phyloP scores from a whole-genome alignment of 371 early-diverging fungal species.

The Zychaea mexicana region DNA sequence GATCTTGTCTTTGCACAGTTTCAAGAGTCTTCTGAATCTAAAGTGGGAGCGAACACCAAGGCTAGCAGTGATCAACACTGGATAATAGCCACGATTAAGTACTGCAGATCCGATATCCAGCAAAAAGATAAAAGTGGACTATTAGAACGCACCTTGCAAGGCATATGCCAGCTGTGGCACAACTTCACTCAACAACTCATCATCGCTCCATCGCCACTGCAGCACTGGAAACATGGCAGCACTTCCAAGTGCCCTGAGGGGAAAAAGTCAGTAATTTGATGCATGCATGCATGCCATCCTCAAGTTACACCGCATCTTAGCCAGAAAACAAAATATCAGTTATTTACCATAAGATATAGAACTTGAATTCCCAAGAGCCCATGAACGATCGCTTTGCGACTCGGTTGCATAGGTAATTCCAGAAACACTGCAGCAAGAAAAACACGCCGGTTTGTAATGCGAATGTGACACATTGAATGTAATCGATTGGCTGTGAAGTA shows the following conservation, averaged over 20 bases:
- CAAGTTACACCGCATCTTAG: too few relatives aligned
- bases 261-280: background rate
- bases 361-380: slow-evolving; percentile 36
- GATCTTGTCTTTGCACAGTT: background rate
- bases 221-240: slow-evolving; percentile 46
- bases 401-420: slow-evolving; percentile 33
- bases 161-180: slow-evolving; percentile 49
- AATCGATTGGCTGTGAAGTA: slow-evolving; percentile 26
- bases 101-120: too few relatives aligned
- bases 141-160: slow-evolving; percentile 27
- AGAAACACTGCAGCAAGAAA: slow-evolving; percentile 36
- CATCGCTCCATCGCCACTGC: slow-evolving; percentile 41
- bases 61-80: slow-evolving; percentile 34
- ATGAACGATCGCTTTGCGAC: slow-evolving; percentile 35
- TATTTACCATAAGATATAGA: slow-evolving; percentile 41
- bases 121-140: too few relatives aligned
- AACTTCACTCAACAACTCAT: slow-evolving; percentile 30
- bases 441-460: slow-evolving; percentile 28
- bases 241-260: slow-evolving; percentile 39
- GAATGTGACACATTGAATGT: slow-evolving; percentile 31
- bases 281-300: background rate
- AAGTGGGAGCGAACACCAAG: slow-evolving; percentile 46
- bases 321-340: too few relatives aligned
- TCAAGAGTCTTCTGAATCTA: slow-evolving; percentile 33
- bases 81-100: background rate